Conservation (phyloP, 1,139 yeast genomes). For the Zygosaccharomyces sapae region DNA sequence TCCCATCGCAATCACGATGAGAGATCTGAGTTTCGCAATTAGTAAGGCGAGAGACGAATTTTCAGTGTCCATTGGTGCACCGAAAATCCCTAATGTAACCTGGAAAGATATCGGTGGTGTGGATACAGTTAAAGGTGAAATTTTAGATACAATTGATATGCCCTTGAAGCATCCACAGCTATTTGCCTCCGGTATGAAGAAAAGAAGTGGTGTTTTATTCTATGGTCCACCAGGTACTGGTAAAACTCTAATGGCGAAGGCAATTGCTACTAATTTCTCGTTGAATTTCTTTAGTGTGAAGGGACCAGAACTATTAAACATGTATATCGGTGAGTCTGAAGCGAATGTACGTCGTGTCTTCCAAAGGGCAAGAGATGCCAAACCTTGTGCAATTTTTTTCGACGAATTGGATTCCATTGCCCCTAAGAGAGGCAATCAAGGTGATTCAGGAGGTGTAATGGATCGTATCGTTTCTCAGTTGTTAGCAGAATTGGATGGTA, state of each 20-base stretch:
- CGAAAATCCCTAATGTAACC: slow-evolving; percentile 86
- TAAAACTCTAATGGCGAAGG: slow-evolving; percentile 89
- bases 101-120: slow-evolving; percentile 85
- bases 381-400: slow-evolving; percentile 94
- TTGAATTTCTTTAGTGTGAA: slow-evolving; percentile 91
- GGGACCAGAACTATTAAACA: slow-evolving; percentile 90
- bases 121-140: slow-evolving; percentile 84
- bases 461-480: slow-evolving; percentile 94
- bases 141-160: slow-evolving; percentile 91
- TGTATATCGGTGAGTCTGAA: slow-evolving; percentile 98
- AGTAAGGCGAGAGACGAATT: slow-evolving; percentile 80
- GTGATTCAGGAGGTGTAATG: slow-evolving; percentile 98
- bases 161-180: slow-evolving; percentile 91
- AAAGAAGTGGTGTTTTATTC: slow-evolving; percentile 87
- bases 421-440: slow-evolving; percentile 95
- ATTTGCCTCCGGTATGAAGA: slow-evolving; percentile 82
- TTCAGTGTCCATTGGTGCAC: slow-evolving; percentile 95
- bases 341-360: slow-evolving; percentile 93
- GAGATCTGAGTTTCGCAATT: slow-evolving; percentile 69
- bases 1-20: slow-evolving; percentile 43
- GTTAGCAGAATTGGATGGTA: slow-evolving; percentile 91
- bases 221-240: slow-evolving; percentile 99
- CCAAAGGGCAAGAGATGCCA: slow-evolving; percentile 91
- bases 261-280: slow-evolving; percentile 92
- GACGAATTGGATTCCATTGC: slow-evolving; percentile 98